Base-by-base conservation (phyloP, 768 basidiomycete genomes). In the Lentinus tigrinus region DNA sequence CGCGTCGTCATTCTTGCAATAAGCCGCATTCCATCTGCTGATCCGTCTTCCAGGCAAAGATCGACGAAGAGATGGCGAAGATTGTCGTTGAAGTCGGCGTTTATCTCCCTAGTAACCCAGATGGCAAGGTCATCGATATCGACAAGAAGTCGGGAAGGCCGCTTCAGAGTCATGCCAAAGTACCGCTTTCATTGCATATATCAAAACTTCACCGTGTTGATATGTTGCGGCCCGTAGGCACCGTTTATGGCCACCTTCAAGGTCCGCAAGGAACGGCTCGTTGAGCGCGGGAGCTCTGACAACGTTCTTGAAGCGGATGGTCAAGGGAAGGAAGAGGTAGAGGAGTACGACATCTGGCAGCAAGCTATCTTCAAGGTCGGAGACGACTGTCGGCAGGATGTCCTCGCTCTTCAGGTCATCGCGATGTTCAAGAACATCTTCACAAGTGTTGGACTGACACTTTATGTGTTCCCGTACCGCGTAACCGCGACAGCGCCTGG, bases 161-260 rank as follows among this genome's bases (percentile, higher is more conserved):
- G 0, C 76, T 99, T 26, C 97, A 99, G 73, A 95, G 92, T 69
- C 97, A 99, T 65, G 97, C 97, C 13, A 99, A 99, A 81, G 95
- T 93, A 38, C 17, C 14, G 14, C n/a, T 17, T 23, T 44, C 16
- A 16, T 8, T 31, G 31, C 31, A 31, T 31, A 31, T 31, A n/a
- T n/a, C n/a, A n/a, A n/a, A n/a, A n/a, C n/a, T n/a, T n/a, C n/a
- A n/a, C n/a, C n/a, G n/a, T n/a, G n/a, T n/a, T n/a, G n/a, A n/a
- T n/a, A n/a, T n/a, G n/a, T n/a, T n/a, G n/a, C n/a, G n/a, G n/a
- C n/a, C n/a, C 38, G 36, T 58, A 98, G 95, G 95, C 97, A 10
- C 97, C 97, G 0, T 99, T 99, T 77, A 98, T 99, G 97, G 97
- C 97, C 0, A 98, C 96, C 0, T 99, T 99, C 81, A 97, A 96